These are phyloP conservation scores for Macrolepiota albuminosa DNA, from an alignment of 768 basidiomycete species.

Conservation along the genomic window DNA sequence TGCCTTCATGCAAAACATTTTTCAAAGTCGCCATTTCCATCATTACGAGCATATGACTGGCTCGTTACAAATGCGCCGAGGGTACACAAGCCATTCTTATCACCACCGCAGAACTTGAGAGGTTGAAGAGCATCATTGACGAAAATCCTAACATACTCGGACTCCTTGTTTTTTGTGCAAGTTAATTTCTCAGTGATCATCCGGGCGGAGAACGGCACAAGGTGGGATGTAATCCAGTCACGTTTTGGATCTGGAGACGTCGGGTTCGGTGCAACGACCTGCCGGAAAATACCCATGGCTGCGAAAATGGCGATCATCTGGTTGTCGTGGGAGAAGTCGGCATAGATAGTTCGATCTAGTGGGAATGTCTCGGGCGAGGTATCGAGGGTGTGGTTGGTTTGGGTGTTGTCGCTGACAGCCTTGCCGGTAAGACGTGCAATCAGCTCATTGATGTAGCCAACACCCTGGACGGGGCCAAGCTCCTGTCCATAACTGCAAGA, in stretches of 20 bases:
- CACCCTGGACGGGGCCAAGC: conserved; percentile 74
- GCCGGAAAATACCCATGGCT: conserved; percentile 52
- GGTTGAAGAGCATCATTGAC: conserved; percentile 73
- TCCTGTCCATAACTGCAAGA: conserved; percentile 53
- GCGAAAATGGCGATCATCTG: conserved; percentile 75
- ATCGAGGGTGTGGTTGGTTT: conserved; percentile 74
- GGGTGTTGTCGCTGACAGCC: conserved; percentile 64
- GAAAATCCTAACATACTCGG: conserved; percentile 61
- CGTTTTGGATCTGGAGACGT: conserved; percentile 25
- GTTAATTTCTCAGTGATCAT: conserved; percentile 70
- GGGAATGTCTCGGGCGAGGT: conserved; percentile 65
- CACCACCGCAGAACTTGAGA: conserved; percentile 53
- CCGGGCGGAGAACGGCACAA: conserved; percentile 73
- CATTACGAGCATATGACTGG: conserved; percentile 61
- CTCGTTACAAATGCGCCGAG: conserved; percentile 64
- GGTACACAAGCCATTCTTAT: conserved; percentile 53
- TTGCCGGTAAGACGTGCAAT: conserved; percentile 67
- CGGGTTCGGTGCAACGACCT: conserved; percentile 29
- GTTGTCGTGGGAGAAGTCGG: conserved; percentile 86
- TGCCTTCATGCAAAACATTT: conserved; percentile 41
- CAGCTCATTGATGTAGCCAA: conserved; percentile 89
- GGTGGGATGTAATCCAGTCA: conserved; percentile 49
- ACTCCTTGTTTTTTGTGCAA: conserved; percentile 30
- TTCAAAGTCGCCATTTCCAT: conserved; percentile 71
- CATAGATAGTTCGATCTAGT: conserved; percentile 57